Base-by-base conservation (phyloP, 306 rosid genomes). In the Sesbania bispinosa region DNA sequence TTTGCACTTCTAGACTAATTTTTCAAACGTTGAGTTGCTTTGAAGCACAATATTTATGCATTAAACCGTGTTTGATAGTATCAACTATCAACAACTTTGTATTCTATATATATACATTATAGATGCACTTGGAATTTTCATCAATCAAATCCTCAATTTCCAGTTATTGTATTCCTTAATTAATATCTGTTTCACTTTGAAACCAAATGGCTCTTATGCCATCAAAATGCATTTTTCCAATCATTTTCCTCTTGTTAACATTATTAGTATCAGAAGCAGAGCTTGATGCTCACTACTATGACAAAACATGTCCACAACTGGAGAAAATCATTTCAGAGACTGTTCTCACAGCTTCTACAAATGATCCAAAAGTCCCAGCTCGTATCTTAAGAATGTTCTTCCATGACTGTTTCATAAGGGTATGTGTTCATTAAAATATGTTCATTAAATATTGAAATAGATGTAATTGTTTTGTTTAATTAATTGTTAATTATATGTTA, bases 321-420 rank as follows among this genome's bases (percentile, higher is more conserved):
- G 90, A 91, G 73, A 82, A 84, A 19, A 82, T 91, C 26, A 82
- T 91, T 32, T 77, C 79, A 2, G 87, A 82, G 21, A 76, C 90
- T 0, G 89, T 91, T 35, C 79, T 64, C 7, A 79, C 76, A 10
- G 93, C 97, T 59, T 81, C 92, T 39, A 62, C 20, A 27, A 26
- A 78, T 42, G 92, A 91, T 33, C 84, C 88, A 4, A 88, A 76
- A 82, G 90, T 87, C 21, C 96, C 92, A 8, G 85, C 97, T 73
- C 85, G 90, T 27, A 67, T 87, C 66, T 77, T 88, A 16, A 81
- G 96, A 71, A 84, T 91, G 89, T 87, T 88, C 82, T 88, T 91
- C 82, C 97, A 83, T 57, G 97, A 88, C 42, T 91, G 92, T 79
- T 88, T 88, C 81, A 75, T 88, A 67, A 86, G 92, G 96, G 97